These are phyloP conservation scores for Eimeria tenella DNA, from an alignment of 169 alveolate species.

Conservation along the genomic window DNA sequence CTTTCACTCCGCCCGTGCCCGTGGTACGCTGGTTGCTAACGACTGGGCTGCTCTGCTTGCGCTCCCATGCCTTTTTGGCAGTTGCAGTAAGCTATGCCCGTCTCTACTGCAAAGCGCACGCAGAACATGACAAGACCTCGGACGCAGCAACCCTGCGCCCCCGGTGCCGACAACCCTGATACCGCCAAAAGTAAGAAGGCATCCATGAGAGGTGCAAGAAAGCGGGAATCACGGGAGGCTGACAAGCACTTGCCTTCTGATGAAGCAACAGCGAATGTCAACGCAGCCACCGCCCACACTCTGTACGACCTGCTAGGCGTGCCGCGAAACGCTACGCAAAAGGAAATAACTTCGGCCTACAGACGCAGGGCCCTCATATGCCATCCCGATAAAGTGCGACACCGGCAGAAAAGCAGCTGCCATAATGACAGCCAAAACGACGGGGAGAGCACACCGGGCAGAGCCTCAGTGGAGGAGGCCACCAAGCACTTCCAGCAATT, in stretches of 20 bases:
- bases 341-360: conserved; percentile 91
- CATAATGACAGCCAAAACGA: neutral
- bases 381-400: conserved; percentile 94
- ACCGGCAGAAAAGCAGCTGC: conserved; percentile 40
- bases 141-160: conserved; percentile 11
- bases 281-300: neutral
- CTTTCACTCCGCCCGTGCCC: no score
- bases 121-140: conserved; percentile 43
- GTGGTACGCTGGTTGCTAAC: no score
- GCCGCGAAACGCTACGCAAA: conserved; percentile 78
- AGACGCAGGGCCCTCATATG: conserved; percentile 88
- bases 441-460: neutral
- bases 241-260: neutral
- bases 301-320: conserved; percentile 82
- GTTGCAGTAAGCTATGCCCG: neutral
- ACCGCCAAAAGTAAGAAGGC: neutral
- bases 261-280: neutral
- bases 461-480: conserved; percentile 53
- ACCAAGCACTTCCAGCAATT: conserved; percentile 74
- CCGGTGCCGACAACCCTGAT: neutral
- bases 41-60: no score
- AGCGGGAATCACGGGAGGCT: neutral
- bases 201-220: neutral
- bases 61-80: no score
- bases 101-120: neutral